These are phyloP conservation scores for Sclerotinia subarctica DNA, from an alignment of 2,329 filamentous ascomycete species.

Conservation along the genomic window DNA sequence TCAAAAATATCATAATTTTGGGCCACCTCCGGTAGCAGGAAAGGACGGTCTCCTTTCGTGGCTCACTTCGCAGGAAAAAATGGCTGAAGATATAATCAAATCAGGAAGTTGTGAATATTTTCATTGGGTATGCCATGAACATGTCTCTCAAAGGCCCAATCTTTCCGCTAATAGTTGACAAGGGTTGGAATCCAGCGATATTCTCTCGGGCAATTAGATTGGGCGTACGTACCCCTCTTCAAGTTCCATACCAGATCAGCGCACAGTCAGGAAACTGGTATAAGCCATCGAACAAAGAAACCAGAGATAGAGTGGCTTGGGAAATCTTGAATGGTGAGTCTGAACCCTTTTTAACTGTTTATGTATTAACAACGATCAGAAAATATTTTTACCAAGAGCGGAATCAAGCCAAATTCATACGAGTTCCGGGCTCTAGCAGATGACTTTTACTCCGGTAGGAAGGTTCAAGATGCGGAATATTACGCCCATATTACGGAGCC, in stretches of 20 bases:
- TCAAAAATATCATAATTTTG: background rate
- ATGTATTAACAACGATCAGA: background rate
- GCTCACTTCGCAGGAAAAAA: slow-evolving; percentile 10
- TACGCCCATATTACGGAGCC: background rate
- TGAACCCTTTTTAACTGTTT: background rate
- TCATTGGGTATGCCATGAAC: background rate
- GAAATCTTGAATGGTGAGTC: background rate
- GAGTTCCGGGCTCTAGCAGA: background rate
- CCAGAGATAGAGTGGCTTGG: background rate
- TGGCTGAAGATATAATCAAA: background rate
- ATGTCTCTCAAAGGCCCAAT: background rate
- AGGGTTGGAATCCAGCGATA: slow-evolving; percentile 11
- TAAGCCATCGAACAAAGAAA: background rate
- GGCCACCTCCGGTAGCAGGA: slow-evolving; percentile 8
- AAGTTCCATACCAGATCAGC: slow-evolving; percentile 1
- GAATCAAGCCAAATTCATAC: background rate
- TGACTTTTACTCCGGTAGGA: slow-evolving; percentile 4
- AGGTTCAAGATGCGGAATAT: background rate
- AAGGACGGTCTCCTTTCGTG: slow-evolving; percentile 3
- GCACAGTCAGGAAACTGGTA: background rate
- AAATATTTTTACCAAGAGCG: background rate
- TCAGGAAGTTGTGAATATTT: background rate
- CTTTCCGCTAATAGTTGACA: background rate
- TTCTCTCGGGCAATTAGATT: slow-evolving; percentile 8
- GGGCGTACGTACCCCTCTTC: background rate